These are phyloP conservation scores for Argentina anserina DNA, from an alignment of 306 rosid genomes.

Conservation along the genomic window DNA sequence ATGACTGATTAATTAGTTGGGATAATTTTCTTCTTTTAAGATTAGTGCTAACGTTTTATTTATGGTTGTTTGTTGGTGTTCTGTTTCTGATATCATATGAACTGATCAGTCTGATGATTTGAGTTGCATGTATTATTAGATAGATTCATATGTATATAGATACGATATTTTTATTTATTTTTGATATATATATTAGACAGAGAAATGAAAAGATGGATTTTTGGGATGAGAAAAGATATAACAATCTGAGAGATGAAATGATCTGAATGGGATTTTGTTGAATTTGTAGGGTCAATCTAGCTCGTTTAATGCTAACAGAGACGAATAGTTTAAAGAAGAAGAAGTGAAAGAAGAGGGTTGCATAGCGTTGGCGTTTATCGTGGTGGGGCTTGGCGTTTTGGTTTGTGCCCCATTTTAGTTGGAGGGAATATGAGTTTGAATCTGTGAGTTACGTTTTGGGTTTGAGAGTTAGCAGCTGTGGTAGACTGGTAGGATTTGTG, in stretches of 20 bases:
- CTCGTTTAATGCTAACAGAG: slow-evolving; percentile 5
- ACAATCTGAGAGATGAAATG: not conserved
- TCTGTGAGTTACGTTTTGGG: not conserved
- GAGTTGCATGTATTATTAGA: not conserved
- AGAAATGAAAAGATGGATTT: not conserved
- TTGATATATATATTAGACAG: not conserved
- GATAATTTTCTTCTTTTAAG: not conserved
- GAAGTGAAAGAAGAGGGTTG: not conserved
- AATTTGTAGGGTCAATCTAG: slow-evolving; percentile 37
- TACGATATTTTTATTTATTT: not conserved
- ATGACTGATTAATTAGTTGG: slow-evolving; percentile 10
- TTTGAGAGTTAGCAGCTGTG: slow-evolving; percentile 37
- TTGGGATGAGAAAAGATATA: not conserved
- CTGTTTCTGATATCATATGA: not conserved
- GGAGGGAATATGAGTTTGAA: slow-evolving; percentile 6
- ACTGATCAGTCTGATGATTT: not conserved
- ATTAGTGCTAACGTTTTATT: not conserved
- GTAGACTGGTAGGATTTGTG: slow-evolving; percentile 23
- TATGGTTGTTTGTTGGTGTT: not conserved
- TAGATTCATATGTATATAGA: not conserved
- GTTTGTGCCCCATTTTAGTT: not conserved
- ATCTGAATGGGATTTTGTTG: slow-evolving; percentile 8
- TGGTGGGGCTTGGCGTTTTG: not conserved
- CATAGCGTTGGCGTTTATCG: not conserved
- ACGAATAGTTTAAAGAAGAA: slow-evolving; percentile 11